Evolutionary conservation across 1,284 basidiomycete genomes (phyloP).

Genomic region (Trametes polyzona): DNA sequence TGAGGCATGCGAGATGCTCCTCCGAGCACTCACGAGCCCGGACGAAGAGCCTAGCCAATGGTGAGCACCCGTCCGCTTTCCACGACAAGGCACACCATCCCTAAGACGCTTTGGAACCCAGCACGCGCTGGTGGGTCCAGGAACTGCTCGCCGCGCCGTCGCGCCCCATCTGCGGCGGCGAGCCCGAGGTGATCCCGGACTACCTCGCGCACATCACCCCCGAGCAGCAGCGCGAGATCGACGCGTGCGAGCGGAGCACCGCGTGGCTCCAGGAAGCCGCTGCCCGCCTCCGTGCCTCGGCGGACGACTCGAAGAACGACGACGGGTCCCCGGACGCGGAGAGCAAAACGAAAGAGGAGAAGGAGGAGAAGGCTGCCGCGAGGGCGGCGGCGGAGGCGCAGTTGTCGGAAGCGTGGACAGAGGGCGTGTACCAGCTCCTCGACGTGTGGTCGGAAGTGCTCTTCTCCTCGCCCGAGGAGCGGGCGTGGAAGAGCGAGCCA

Average conservation of each 20-base stretch:
- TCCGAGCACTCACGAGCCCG: neutral
- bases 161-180: conserved; percentile 6
- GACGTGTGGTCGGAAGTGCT: conserved; percentile 5
- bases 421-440: neutral
- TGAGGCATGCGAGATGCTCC: neutral
- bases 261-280: no score
- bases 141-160: neutral
- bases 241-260: neutral
- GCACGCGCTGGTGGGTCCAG: conserved; percentile 9
- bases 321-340: neutral
- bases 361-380: neutral
- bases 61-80: neutral
- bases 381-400: neutral
- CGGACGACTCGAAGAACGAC: neutral
- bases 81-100: no score
- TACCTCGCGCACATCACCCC: conserved; percentile 5
- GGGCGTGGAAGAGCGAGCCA: neutral
- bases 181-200: conserved; percentile 1
- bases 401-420: neutral
- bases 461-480: conserved; percentile 1
- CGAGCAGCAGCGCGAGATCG: conserved; percentile 4
- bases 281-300: neutral
- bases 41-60: neutral
- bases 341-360: neutral
- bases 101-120: neutral